These are phyloP conservation scores for Arthrobotrys sinensis DNA, from an alignment of 2,329 filamentous ascomycete species.

Conservation along the genomic window DNA sequence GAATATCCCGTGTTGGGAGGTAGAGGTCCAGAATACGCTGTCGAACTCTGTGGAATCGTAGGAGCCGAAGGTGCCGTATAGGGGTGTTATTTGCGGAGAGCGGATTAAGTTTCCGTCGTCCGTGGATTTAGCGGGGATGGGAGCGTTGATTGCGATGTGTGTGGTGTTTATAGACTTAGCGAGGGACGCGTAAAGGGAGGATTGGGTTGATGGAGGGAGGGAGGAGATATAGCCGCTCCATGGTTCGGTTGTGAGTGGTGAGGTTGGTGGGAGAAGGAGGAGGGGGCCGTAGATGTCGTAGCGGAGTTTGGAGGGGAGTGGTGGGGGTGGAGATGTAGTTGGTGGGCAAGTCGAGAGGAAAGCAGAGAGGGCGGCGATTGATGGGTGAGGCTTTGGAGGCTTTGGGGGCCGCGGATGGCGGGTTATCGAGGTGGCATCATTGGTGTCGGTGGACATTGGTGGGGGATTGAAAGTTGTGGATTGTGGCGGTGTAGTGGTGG, in stretches of 20 bases:
- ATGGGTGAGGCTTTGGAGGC: conserved; percentile 39
- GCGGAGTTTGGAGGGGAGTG: conserved; percentile 63
- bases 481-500: background rate
- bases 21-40: conserved; percentile 82
- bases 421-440: background rate
- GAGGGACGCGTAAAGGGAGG: conserved; percentile 68
- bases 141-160: conserved; percentile 74
- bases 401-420: conserved; percentile 8
- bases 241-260: conserved; percentile 67
- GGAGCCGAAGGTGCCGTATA: conserved; percentile 81
- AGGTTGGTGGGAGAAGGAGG: conserved; percentile 72
- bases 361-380: conserved; percentile 18
- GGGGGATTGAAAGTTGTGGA: conserved; percentile 4
- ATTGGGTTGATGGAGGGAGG: conserved; percentile 64
- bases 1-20: conserved; percentile 82
- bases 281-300: conserved; percentile 75
- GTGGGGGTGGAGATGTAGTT: conserved; percentile 6
- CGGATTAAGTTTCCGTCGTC: conserved; percentile 78
- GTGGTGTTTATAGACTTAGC: conserved; percentile 69
- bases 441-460: conserved; percentile 10
- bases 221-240: conserved; percentile 66
- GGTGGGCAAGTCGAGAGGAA: conserved; percentile 42
- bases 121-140: conserved; percentile 69
- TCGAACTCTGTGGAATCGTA: conserved; percentile 73
- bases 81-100: conserved; percentile 79